Evolutionary conservation across 1,139 yeast species (phyloP), one percentile per base, ranked within the genome.

Genomic region (Candida sp.): DNA sequence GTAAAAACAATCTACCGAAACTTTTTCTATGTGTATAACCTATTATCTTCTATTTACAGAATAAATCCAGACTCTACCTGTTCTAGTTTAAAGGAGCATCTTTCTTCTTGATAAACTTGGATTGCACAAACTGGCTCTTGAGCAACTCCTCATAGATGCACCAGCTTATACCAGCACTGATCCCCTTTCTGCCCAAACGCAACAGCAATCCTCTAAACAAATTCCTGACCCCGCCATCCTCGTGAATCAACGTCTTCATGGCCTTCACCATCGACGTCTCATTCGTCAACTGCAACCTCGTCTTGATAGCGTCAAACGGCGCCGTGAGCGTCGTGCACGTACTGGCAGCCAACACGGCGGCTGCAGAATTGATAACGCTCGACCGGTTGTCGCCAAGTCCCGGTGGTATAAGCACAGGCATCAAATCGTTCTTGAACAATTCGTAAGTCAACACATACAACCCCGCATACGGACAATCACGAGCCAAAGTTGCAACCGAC

Each of bases 391-490:
- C 52, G 35, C 52, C 42, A 32, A 48, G 42, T 23, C 46, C 37
- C 9, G 42, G 6, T 4, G 51, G 52, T 5, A 54, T 46, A 9
- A 66, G 5, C 6, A 57, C 48, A 3, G 72, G 75, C 41, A 72
- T 54, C 12, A 67, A 55, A 30, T 65, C 72, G 41, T 67, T 64
- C 52, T 93, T 93, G 59, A 85, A 78, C 51, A 84, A 79, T 66
- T 93, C 98, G 67, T 93, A 93, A 54, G 91, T 81, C 45, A 92
- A 72, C 32, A 94, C 93, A 63, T 94, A 94, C 6, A 94, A 66
- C 1, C 99, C 99, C 3, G 99, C 98, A 67, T 94, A 90, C 0
- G 99, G 99, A 43, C 97, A 96, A 69, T 94, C 99, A 55, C 99
- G 73, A 17, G 92, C 81, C 57, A 89, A 81, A 0, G 99, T 94